Percentiles rank a stretch among this genome's conserved stretches.
Evolutionary conservation across 768 basidiomycete species (phyloP).

Genomic region (Aureoboletus auriporus): DNA sequence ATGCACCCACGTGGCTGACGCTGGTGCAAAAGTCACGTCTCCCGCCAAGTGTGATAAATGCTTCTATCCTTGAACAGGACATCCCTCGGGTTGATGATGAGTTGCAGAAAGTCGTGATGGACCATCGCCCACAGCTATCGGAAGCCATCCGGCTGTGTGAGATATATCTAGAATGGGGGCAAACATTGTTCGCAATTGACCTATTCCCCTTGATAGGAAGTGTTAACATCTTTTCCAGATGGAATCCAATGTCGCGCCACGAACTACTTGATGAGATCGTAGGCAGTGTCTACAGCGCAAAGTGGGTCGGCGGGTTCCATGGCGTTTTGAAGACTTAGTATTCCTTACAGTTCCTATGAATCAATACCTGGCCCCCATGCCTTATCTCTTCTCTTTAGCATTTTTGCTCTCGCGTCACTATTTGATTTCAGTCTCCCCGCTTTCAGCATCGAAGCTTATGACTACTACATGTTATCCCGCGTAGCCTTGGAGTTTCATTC

Average conservation of each 20-base stretch:
- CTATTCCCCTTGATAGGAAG: background rate
- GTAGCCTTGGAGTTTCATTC: conserved; percentile 49
- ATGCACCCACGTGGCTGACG: conserved; percentile 10
- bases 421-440: conserved; percentile 50
- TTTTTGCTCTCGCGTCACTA: conserved; percentile 64
- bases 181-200: conserved; percentile 45
- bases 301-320: conserved; percentile 31
- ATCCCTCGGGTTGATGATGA: conserved; percentile 29
- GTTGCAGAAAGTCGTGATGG: conserved; percentile 42
- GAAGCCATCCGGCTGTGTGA: conserved; percentile 62
- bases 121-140: conserved; percentile 49
- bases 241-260: conserved; percentile 47
- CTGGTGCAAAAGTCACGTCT: conserved; percentile 33
- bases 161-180: conserved; percentile 59
- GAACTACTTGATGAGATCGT: conserved; percentile 59
- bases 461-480: conserved; percentile 59
- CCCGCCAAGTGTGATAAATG: conserved; percentile 37
- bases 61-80: conserved; percentile 33
- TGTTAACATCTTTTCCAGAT: conserved; percentile 33
- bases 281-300: conserved; percentile 48
- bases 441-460: conserved; percentile 51
- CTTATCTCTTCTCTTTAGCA: conserved; percentile 57
- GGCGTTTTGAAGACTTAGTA: conserved; percentile 1
- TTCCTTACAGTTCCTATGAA: conserved; percentile 35
- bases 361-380: conserved; percentile 43